phyloP scores from a whole-genome alignment of 2,329 filamentous ascomycete genomes.

The Xylariales sp. region DNA sequence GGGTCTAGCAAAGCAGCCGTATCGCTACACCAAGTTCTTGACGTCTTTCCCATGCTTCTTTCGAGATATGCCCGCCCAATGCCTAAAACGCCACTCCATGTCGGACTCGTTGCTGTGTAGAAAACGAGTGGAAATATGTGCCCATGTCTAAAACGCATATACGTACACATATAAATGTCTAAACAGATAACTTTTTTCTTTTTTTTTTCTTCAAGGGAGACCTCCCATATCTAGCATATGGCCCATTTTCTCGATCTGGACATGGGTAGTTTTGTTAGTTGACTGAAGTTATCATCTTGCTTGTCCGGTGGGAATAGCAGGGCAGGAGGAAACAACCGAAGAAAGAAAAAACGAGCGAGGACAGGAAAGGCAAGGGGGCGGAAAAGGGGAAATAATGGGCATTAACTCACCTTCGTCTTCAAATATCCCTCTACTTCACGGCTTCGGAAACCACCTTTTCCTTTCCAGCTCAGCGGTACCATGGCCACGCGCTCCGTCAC shows the following conservation, averaged over 20 bases:
- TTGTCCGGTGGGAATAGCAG: not conserved
- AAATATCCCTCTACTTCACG: slow-evolving; percentile 94
- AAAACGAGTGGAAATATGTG: slow-evolving; percentile 16
- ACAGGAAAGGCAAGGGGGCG: not conserved
- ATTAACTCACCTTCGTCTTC: slow-evolving; percentile 82
- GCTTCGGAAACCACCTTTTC: slow-evolving; percentile 83
- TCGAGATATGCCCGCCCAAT: slow-evolving; percentile 16
- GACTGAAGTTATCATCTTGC: slow-evolving; percentile 3
- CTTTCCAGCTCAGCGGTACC: slow-evolving; percentile 94
- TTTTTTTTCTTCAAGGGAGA: slow-evolving; percentile 38
- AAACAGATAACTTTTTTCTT: slow-evolving; percentile 1
- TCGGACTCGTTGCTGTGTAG: slow-evolving; percentile 3
- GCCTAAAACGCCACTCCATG: slow-evolving; percentile 32
- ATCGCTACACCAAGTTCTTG: slow-evolving; percentile 2
- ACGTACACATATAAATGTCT: slow-evolving; percentile 22
- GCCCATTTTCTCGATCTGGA: slow-evolving; percentile 86
- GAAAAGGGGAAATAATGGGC: not conserved
- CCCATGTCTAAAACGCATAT: slow-evolving; percentile 19
- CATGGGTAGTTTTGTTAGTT: slow-evolving; percentile 10
- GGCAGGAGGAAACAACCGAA: too few relatives aligned
- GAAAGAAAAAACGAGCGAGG: not conserved
- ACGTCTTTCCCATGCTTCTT: not conserved
- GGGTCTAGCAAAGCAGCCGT: slow-evolving; percentile 8
- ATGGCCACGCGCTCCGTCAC: slow-evolving; percentile 93
- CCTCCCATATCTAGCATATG: slow-evolving; percentile 75